Conservation (phyloP, 2,329 filamentous ascomycete genomes). For the Stagonosporopsis cucurbitacearum region DNA sequence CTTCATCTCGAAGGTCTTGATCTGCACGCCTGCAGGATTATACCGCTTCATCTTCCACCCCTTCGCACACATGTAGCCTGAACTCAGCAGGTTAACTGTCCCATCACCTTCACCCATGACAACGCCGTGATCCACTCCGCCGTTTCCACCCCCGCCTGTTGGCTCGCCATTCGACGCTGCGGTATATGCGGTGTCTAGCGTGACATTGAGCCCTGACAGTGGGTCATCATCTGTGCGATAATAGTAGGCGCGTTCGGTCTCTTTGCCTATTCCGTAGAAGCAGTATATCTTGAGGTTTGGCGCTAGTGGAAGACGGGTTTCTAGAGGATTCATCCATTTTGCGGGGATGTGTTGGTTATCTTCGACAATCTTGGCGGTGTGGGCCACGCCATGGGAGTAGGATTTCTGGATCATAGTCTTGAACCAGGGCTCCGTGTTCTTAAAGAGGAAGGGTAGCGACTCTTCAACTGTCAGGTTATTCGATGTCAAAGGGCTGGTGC, state of each 20-base stretch:
- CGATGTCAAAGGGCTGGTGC: conserved; percentile 53
- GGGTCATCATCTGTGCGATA: conserved; percentile 76
- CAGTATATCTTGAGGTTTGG: conserved; percentile 94
- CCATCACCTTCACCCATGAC: conserved; percentile 95
- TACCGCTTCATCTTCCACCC: conserved; percentile 95
- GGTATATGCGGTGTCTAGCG: conserved; percentile 60
- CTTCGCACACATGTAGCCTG: conserved; percentile 95
- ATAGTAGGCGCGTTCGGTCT: conserved; percentile 90
- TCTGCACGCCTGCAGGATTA: conserved; percentile 81
- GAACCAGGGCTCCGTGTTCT: conserved; percentile 87
- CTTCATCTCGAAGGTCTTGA: conserved; percentile 93
- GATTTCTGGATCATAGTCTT: conserved; percentile 71
- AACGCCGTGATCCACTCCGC: conserved; percentile 79
- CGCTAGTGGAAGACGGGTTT: conserved; percentile 83
- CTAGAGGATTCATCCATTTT: conserved; percentile 96
- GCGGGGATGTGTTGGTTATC: conserved; percentile 58
- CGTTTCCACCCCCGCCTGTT: conserved; percentile 6
- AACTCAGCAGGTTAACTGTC: conserved; percentile 89
- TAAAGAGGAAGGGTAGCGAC: conserved; percentile 78
- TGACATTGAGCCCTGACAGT: conserved; percentile 69
- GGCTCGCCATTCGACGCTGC: conserved; percentile 33
- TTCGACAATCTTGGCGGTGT: conserved; percentile 79
- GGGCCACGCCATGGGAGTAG: conserved; percentile 89
- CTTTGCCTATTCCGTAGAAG: conserved; percentile 95
- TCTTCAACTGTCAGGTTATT: conserved; percentile 81